Base-by-base conservation (phyloP, 2,329 filamentous ascomycete species). In the Curvularia sp. region DNA sequence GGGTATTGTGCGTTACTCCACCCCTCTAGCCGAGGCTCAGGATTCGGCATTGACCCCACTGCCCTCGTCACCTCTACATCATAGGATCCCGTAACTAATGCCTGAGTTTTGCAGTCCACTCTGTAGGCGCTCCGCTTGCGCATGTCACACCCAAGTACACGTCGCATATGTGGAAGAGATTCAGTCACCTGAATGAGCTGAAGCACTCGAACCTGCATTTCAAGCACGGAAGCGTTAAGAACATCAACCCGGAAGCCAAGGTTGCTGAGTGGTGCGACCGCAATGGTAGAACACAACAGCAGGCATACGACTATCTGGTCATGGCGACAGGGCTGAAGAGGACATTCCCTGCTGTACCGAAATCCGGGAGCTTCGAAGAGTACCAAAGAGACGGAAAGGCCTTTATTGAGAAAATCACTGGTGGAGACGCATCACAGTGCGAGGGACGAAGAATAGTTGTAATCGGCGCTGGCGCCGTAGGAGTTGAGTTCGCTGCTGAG, bases 401-500 rank as follows among this genome's bases (percentile, higher is more conserved):
- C 9, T 88, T 92, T 62, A 86, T 90, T 64, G 77, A 83, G 20
- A 72, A 73, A 57, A 75, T 76, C 28, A 74, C 72, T 20, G 73
- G 73, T 10, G 65, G 66, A 3, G 69, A 73, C 15, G 49, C 62
- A n/a, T 53, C 63, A 5, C 67, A 65, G 38, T 66, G 70, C 24
- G 63, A 69, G 24, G 70, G 71, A 7, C 61, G 74, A 39, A 86
- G 85, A 0, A 85, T 93, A 1, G 84, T 91, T 0, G 82, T 94
- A 22, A 87, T 94, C n/a, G 90, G 91, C 18, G 91, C 91, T 63
- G 86, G 89, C 49, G 91, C 91, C 6, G 91, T 93, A 1, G 91
- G 91, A 8, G 88, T 93, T 54, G 91, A 94, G 74, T 92, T 94
- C 83, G 90, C 91, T 0, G 87, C 89, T 1, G 91, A 95, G 78